phyloP scores from a whole-genome alignment of 1,284 basidiomycete genomes.

The Ustilago crameri region DNA sequence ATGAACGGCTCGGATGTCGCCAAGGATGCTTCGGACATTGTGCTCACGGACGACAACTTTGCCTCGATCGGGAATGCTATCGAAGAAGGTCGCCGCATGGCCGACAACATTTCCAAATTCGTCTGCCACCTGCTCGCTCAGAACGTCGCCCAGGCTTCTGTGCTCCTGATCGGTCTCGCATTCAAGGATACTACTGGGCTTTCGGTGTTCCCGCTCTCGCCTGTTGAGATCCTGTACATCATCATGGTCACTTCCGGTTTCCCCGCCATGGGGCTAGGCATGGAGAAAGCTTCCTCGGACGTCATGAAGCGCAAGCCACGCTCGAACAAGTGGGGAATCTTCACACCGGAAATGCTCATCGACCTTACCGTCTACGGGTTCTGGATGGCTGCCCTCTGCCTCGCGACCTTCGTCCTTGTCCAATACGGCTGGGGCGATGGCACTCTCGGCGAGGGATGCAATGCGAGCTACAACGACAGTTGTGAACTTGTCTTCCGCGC shows the following conservation, averaged over 20 bases:
- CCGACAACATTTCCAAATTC: slow-evolving; percentile 69
- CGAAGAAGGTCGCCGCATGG: slow-evolving; percentile 74
- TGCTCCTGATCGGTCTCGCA: slow-evolving; percentile 74
- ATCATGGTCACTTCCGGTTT: slow-evolving; percentile 68
- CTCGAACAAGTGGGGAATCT: slow-evolving; percentile 65
- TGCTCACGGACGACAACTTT: slow-evolving; percentile 80
- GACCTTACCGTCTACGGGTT: slow-evolving; percentile 77
- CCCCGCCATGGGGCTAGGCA: slow-evolving; percentile 69
- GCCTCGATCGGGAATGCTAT: slow-evolving; percentile 77
- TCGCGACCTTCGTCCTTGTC: slow-evolving; percentile 67
- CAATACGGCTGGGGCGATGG: slow-evolving; percentile 59
- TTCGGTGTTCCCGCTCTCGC: slow-evolving; percentile 77
- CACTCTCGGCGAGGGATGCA: slow-evolving; percentile 64
- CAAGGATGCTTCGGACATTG: slow-evolving; percentile 74
- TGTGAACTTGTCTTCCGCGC: slow-evolving; percentile 68
- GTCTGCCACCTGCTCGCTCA: slow-evolving; percentile 69
- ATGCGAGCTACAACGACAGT: slow-evolving; percentile 53
- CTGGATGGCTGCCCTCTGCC: slow-evolving; percentile 74
- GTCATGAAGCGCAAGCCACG: slow-evolving; percentile 74
- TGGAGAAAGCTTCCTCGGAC: slow-evolving; percentile 74
- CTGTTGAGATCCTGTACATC: slow-evolving; percentile 75
- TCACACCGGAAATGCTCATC: slow-evolving; percentile 64
- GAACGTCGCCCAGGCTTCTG: slow-evolving; percentile 64
- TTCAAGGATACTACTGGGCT: slow-evolving; percentile 74
- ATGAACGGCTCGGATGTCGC: slow-evolving; percentile 62